Conservation (phyloP, 129 eudicot species). For the Flaveria brownii region DNA sequence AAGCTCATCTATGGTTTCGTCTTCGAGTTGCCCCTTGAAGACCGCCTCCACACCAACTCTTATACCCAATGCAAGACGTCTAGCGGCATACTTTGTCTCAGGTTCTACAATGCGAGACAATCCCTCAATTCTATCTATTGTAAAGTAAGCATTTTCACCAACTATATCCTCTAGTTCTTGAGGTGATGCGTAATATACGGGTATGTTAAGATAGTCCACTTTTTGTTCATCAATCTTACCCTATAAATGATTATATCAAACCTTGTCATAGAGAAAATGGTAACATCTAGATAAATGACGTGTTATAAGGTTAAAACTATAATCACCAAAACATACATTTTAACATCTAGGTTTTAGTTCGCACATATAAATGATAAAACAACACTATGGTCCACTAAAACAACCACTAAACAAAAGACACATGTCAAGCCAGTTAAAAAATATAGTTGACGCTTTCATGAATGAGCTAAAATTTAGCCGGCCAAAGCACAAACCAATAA, state of each 20-base stretch:
- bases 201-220: conserved; percentile 38
- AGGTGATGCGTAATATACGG: conserved; percentile 33
- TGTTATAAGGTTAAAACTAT: too few species aligned
- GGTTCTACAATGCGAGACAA: conserved; percentile 28
- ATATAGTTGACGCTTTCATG: background rate
- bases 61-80: conserved; percentile 29
- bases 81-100: conserved; percentile 22
- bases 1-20: conserved; percentile 39
- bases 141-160: conserved; percentile 32
- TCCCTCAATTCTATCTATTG: conserved; percentile 27
- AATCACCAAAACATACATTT: too few species aligned
- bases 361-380: background rate
- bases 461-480: too few species aligned
- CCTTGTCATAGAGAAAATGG: too few species aligned
- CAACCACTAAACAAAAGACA: background rate
- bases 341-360: background rate
- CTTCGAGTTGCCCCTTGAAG: conserved; percentile 27
- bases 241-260: conserved; percentile 15
- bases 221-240: conserved; percentile 39
- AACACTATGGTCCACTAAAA: background rate
- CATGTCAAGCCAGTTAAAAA: background rate
- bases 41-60: conserved; percentile 34
- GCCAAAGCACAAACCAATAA: background rate
- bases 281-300: too few species aligned
- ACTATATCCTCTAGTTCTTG: conserved; percentile 34